These are phyloP conservation scores for Hansenula sp. DNA, from an alignment of 1,139 yeast species.

Conservation along the genomic window DNA sequence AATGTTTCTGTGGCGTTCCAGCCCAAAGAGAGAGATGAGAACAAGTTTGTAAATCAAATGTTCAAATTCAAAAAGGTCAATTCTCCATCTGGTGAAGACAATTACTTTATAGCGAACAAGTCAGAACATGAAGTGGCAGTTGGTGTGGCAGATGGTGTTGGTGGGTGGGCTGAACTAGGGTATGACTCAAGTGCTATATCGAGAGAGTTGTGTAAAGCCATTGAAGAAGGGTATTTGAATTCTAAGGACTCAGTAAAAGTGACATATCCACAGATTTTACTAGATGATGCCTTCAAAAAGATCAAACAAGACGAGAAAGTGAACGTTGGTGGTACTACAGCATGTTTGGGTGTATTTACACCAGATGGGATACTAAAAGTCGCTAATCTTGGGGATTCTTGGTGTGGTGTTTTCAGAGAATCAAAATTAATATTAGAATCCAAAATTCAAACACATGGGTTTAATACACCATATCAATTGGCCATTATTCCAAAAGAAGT, in stretches of 20 bases:
- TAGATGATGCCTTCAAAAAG: slow-evolving; percentile 51
- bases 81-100: slow-evolving; percentile 87
- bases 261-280: slow-evolving; percentile 44
- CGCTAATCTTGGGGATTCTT: slow-evolving; percentile 91
- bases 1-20: slow-evolving; percentile 67
- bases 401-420: slow-evolving; percentile 82
- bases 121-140: slow-evolving; percentile 47
- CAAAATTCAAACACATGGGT: slow-evolving; percentile 77
- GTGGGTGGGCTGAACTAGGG: slow-evolving; percentile 95
- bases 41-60: slow-evolving; percentile 28
- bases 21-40: slow-evolving; percentile 63
- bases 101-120: slow-evolving; percentile 53
- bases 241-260: slow-evolving; percentile 9
- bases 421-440: slow-evolving; percentile 64
- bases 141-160: slow-evolving; percentile 97
- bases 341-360: slow-evolving; percentile 75
- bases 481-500: slow-evolving; percentile 75
- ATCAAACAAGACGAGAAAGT: slow-evolving; percentile 55
- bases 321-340: slow-evolving; percentile 94
- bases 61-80: slow-evolving; percentile 24
- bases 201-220: slow-evolving; percentile 56
- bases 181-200: slow-evolving; percentile 83
- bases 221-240: slow-evolving; percentile 25
- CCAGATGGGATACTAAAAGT: slow-evolving; percentile 54
- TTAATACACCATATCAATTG: slow-evolving; percentile 89